phyloP scores from a whole-genome alignment of 169 alveolate species.

The Plasmodium coatneyi region DNA sequence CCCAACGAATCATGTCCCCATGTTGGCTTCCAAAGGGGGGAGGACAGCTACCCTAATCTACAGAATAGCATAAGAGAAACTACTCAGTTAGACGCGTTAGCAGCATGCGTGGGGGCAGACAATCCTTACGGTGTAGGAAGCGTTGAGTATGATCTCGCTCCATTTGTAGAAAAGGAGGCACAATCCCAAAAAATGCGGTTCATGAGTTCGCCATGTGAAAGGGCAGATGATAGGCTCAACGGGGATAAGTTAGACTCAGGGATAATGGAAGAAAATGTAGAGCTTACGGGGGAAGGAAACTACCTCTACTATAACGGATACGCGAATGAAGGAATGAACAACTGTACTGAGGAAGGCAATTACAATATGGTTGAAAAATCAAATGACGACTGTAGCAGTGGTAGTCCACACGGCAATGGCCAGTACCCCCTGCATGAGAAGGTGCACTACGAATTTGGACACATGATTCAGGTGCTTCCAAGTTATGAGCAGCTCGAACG shows the following conservation, averaged over 20 bases:
- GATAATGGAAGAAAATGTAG: neutral
- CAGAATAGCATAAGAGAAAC: neutral
- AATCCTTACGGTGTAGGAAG: neutral
- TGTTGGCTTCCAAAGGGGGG: neutral
- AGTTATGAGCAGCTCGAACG: slow-evolving; percentile 7
- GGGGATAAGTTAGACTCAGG: neutral
- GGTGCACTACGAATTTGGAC: neutral
- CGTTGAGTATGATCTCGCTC: neutral
- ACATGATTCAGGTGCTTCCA: neutral
- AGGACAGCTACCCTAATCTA: neutral
- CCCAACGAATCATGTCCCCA: neutral
- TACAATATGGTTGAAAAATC: neutral
- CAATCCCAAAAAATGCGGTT: neutral
- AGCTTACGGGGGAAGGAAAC: neutral
- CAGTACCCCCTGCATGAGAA: neutral
- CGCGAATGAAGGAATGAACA: neutral
- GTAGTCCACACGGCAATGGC: neutral
- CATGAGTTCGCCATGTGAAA: neutral
- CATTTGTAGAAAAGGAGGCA: neutral
- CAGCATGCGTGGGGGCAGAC: neutral
- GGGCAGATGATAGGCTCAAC: neutral
- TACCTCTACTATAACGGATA: neutral
- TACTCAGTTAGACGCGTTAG: neutral
- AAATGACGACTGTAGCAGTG: neutral
- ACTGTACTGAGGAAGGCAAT: neutral